Evolutionary conservation across 169 alveolate species (phyloP).

Genomic region (Eimeria necatrix): DNA sequence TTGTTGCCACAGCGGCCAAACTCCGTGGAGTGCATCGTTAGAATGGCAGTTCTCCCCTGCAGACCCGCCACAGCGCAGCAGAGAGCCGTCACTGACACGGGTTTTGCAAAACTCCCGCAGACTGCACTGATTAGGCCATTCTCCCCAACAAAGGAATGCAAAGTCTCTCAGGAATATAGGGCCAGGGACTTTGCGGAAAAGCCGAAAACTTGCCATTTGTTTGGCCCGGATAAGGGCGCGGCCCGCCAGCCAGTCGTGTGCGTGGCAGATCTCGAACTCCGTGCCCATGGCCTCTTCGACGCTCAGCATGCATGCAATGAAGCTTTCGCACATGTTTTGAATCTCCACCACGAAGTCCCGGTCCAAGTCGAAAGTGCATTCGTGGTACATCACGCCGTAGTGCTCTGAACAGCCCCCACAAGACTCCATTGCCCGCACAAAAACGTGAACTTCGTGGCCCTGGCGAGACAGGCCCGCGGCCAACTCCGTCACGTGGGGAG

Average conservation of each 20-base stretch:
- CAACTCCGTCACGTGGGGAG: constrained; percentile 89
- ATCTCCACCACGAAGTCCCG: constrained; percentile 88
- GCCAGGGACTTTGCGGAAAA: not conserved
- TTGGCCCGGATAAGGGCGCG: constrained; percentile 84
- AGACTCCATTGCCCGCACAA: constrained; percentile 84
- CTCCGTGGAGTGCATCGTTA: constrained; percentile 90
- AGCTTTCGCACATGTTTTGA: constrained; percentile 88
- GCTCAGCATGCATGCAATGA: constrained; percentile 83
- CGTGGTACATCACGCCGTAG: constrained; percentile 86
- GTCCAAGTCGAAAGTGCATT: constrained; percentile 84
- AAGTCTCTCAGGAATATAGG: no score
- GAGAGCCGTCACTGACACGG: no score
- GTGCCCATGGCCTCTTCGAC: constrained; percentile 79
- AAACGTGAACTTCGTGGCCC: constrained; percentile 89
- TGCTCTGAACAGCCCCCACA: constrained; percentile 79
- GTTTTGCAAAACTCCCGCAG: no score
- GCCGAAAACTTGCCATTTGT: constrained; percentile 68
- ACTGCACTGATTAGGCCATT: no score
- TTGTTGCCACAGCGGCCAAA: constrained; percentile 90
- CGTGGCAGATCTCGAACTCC: constrained; percentile 87
- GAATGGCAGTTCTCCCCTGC: constrained; percentile 83
- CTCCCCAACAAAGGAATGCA: no score
- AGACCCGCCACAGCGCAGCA: not conserved
- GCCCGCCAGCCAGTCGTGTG: constrained; percentile 90
- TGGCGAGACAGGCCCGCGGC: constrained; percentile 87